A percentile compares a stretch with the other conserved stretches of the same genome.
These are phyloP conservation scores for Gorgonomyces haynaldii DNA, from an alignment of 192 early-diverging fungal genomes.

Conservation along the genomic window DNA sequence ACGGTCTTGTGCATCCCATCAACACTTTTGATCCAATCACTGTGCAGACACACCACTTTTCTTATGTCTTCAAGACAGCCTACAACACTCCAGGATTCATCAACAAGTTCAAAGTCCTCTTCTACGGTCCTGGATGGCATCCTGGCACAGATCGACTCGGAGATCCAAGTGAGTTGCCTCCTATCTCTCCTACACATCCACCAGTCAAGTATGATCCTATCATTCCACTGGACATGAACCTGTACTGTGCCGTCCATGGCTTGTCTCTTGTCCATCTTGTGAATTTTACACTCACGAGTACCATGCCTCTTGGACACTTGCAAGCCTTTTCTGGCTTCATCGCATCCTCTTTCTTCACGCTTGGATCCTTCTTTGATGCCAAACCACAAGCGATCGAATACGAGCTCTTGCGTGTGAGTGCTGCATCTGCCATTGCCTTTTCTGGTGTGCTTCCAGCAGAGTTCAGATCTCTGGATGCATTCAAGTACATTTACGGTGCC, in stretches of 20 bases:
- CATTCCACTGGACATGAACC: slow-evolving; percentile 25
- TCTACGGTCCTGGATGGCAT: slow-evolving; percentile 50
- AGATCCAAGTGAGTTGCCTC: neutral
- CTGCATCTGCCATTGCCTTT: too few relatives aligned
- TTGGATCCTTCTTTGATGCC: neutral
- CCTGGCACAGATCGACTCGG: slow-evolving; percentile 12
- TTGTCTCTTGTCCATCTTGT: neutral
- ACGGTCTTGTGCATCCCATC: slow-evolving; percentile 47
- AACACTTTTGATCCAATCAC: slow-evolving; percentile 45
- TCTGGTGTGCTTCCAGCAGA: too few relatives aligned
- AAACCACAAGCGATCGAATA: neutral
- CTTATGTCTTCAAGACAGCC: slow-evolving; percentile 30
- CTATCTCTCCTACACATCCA: neutral
- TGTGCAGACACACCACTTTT: slow-evolving; percentile 42
- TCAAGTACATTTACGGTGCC: too few relatives aligned
- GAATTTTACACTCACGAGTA: neutral
- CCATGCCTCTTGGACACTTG: neutral
- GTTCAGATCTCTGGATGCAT: too few relatives aligned
- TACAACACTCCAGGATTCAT: slow-evolving; percentile 24
- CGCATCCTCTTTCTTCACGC: neutral
- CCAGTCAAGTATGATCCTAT: slow-evolving; percentile 19
- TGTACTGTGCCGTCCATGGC: slow-evolving; percentile 12
- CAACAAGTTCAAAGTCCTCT: slow-evolving; percentile 41
- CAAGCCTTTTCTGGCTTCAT: neutral
- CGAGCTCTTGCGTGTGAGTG: neutral